Evolutionary conservation across 1,284 basidiomycete genomes (phyloP).

Genomic region (Austroboletus niveus): DNA sequence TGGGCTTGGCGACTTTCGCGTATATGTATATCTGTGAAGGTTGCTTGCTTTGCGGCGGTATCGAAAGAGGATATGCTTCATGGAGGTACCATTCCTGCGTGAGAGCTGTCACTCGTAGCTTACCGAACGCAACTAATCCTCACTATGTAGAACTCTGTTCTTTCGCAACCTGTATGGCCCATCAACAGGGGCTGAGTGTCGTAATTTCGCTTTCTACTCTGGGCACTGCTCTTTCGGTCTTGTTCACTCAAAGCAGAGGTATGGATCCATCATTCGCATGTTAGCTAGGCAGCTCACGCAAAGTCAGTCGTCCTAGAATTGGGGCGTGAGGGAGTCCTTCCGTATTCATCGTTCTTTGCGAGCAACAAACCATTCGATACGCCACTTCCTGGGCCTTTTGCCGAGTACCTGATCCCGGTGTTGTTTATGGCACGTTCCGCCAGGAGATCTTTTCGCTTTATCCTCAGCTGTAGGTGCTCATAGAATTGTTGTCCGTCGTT

Average conservation of each 20-base stretch:
- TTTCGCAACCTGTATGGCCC: conserved; percentile 68
- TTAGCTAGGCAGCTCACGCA: background rate
- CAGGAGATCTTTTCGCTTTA: conserved; percentile 67
- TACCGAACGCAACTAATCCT: conserved; percentile 1
- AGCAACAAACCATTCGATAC: conserved; percentile 64
- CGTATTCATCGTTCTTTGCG: conserved; percentile 58
- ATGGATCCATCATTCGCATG: background rate
- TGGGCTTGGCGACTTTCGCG: conserved; percentile 50
- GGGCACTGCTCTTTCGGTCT: conserved; percentile 58
- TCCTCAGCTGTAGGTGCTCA: conserved; percentile 52
- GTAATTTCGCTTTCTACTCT: conserved; percentile 63
- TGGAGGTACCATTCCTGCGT: conserved; percentile 65
- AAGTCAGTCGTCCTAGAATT: conserved; percentile 64
- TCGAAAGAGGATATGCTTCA: conserved; percentile 61
- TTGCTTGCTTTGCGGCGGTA: conserved; percentile 69
- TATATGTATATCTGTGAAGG: conserved; percentile 64
- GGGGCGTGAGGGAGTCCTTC: conserved; percentile 63
- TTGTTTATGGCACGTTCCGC: conserved; percentile 48
- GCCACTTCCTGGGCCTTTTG: conserved; percentile 56
- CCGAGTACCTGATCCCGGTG: conserved; percentile 55
- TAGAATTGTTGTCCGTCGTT: background rate
- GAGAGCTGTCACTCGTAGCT: conserved; percentile 26
- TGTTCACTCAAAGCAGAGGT: conserved; percentile 67
- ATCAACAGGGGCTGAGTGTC: conserved; percentile 51
- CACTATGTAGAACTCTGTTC: conserved; percentile 56